Conservation (phyloP, 192 early-diverging fungal genomes). For the Chytriomyces confervae region DNA sequence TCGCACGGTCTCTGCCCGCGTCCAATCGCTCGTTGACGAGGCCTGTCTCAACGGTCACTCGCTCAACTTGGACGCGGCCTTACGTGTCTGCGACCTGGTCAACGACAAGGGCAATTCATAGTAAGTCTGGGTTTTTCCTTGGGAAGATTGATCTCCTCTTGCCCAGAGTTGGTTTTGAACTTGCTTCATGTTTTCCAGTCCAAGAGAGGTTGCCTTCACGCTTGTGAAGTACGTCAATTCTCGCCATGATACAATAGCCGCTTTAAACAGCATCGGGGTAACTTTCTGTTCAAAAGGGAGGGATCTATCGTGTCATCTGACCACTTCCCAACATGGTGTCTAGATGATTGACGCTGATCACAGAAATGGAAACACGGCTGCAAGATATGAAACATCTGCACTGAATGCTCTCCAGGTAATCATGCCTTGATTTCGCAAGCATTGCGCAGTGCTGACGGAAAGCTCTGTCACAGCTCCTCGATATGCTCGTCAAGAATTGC, state of each 20-base stretch:
- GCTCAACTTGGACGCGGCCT: conserved; percentile 30
- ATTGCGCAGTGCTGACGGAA: conserved; percentile 17
- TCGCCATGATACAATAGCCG: conserved; percentile 54
- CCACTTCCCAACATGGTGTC: neutral
- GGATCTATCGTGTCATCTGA: neutral
- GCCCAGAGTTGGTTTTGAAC: neutral
- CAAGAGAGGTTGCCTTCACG: conserved; percentile 75
- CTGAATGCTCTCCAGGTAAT: conserved; percentile 26
- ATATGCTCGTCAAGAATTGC: conserved; percentile 98
- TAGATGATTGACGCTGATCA: conserved; percentile 22
- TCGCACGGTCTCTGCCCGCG: conserved; percentile 2
- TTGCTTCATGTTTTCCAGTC: conserved; percentile 49
- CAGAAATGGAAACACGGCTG: neutral
- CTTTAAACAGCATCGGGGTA: conserved; percentile 72
- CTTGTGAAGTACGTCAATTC: conserved; percentile 72
- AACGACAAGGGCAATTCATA: conserved; percentile 28
- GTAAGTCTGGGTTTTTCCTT: conserved; percentile 1
- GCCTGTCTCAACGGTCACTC: neutral
- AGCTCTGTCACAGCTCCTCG: conserved; percentile 74
- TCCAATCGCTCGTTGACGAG: conserved; percentile 10
- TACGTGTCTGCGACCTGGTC: conserved; percentile 32
- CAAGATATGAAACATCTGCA: conserved; percentile 7
- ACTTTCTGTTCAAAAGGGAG: conserved; percentile 3
- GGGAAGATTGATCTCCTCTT: neutral
- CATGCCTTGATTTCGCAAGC: neutral